Percentiles rank a stretch among this genome's conserved stretches.
Evolutionary conservation across 179 eudicot species (phyloP).

Genomic region (Nepenthes alata): DNA sequence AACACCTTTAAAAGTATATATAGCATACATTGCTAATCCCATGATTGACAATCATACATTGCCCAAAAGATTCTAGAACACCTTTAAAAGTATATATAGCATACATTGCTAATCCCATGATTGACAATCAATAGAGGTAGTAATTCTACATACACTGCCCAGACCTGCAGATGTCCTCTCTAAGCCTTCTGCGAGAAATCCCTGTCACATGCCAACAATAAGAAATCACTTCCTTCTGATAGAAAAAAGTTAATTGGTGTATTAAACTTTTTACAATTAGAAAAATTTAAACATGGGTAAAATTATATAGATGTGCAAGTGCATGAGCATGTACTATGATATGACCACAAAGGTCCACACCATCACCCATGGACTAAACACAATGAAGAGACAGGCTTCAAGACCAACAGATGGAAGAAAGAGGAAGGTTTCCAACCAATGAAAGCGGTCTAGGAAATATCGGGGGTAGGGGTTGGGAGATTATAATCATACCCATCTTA

Average conservation of each 20-base stretch:
- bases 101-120: not conserved
- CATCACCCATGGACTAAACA: too few species aligned
- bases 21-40: not conserved
- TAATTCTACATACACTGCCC: slow-evolving; percentile 78
- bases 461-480: too few species aligned
- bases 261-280: too few species aligned
- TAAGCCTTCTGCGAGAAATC: slow-evolving; percentile 92
- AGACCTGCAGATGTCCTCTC: slow-evolving; percentile 86
- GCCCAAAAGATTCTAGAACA: slow-evolving; percentile 13
- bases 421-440: too few species aligned
- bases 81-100: not conserved
- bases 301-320: too few species aligned
- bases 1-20: not conserved
- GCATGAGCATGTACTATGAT: too few species aligned
- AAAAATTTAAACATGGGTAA: too few species aligned
- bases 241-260: not conserved
- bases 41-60: slow-evolving; percentile 48
- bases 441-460: too few species aligned
- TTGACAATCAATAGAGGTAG: not conserved
- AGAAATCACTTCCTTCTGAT: slow-evolving; percentile 2
- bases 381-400: too few species aligned
- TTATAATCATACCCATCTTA: too few species aligned
- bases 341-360: too few species aligned
- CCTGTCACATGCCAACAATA: slow-evolving; percentile 37
- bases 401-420: too few species aligned